Evolutionary conservation across 495 filamentous ascomycete genomes (phyloP), one percentile per base, ranked within the genome.

Genomic region (Penicillium antarcticum): DNA sequence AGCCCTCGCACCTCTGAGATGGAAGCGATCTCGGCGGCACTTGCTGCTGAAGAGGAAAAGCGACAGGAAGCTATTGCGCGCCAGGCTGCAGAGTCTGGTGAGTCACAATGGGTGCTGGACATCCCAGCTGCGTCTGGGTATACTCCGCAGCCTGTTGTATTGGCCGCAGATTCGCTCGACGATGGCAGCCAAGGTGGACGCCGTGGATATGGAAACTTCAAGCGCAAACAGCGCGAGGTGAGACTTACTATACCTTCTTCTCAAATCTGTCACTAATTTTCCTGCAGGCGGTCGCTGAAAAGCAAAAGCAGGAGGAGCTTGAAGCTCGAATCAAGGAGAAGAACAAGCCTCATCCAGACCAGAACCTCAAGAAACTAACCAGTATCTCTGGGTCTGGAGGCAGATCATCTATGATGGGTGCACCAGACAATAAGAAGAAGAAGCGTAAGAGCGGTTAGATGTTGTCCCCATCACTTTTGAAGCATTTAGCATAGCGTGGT

Each of bases 91-190:
- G 85, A 87, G 51, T 79, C 86, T 6, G 90, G 89, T 19, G 94
- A 97, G 69, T 87, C 88, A 8, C 83, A 86, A 70, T 98, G 94
- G 94, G 87, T 92, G 24, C 70, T 98, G 21, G 63, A 75, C 60
- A 51, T 61, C 9, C 63, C 45, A 10, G 47, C 53, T 37, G 44
- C 45, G 14, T 47, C 53, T 13, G 49, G 53, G 26, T 51, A 56
- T 42, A 42, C 60, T 14, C 49, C 58, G 21, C 64, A 61, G 21
- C 69, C 68, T 33, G 17, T 63, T 7, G 65, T 72, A 10, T 59
- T 74, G 3, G 60, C 67, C 7, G 71, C 69, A 14, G 63, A 65
- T 33, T 74, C 69, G 17, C 33, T 73, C 4, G 72, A 66, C 24
- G 60, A 70, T 32, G 53, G 51, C 38, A 43, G 37, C 5, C 53